phyloP scores from a whole-genome alignment of 768 basidiomycete genomes.

The Phylloporus sp. region DNA sequence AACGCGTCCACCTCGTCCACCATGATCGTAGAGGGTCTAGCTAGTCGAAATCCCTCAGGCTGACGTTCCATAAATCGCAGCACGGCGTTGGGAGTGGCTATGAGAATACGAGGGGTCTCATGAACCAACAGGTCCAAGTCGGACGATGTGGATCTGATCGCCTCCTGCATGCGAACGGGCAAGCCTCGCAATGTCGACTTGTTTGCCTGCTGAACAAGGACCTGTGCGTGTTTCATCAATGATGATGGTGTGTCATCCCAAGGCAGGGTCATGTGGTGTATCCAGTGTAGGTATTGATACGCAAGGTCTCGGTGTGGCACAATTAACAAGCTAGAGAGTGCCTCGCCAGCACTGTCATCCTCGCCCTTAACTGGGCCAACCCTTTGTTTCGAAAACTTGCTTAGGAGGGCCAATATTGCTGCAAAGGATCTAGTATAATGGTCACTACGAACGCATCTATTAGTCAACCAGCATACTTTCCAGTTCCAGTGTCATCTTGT shows the following conservation, averaged over 20 bases:
- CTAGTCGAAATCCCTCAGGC: conserved; percentile 40
- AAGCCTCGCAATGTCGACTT: conserved; percentile 13
- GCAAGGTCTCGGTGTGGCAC: conserved; percentile 74
- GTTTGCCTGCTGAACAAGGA: conserved; percentile 53
- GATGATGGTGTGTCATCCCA: conserved; percentile 29
- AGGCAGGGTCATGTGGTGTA: conserved; percentile 42
- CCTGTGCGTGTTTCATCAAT: conserved; percentile 48
- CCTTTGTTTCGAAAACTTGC: conserved; percentile 40
- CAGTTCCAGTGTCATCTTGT: conserved; percentile 69
- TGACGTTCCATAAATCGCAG: conserved; percentile 49
- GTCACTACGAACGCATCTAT: neutral
- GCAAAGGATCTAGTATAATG: conserved; percentile 60
- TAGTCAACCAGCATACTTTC: conserved; percentile 52
- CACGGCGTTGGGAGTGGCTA: conserved; percentile 67
- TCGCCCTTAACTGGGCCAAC: conserved; percentile 8
- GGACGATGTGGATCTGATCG: conserved; percentile 21
- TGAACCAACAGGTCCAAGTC: conserved; percentile 37
- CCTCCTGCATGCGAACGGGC: conserved; percentile 25
- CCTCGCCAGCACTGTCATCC: conserved; percentile 18
- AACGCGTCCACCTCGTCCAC: conserved; percentile 78
- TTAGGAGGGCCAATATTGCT: conserved; percentile 59
- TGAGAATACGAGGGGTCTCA: conserved; percentile 59
- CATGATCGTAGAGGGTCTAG: conserved; percentile 50
- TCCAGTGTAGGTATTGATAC: conserved; percentile 62
- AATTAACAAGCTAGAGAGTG: conserved; percentile 53